Evolutionary conservation across 352 stramenopile species (phyloP), one percentile per base, ranked within the genome.

Genomic region (Phytophthora colocasiae): DNA sequence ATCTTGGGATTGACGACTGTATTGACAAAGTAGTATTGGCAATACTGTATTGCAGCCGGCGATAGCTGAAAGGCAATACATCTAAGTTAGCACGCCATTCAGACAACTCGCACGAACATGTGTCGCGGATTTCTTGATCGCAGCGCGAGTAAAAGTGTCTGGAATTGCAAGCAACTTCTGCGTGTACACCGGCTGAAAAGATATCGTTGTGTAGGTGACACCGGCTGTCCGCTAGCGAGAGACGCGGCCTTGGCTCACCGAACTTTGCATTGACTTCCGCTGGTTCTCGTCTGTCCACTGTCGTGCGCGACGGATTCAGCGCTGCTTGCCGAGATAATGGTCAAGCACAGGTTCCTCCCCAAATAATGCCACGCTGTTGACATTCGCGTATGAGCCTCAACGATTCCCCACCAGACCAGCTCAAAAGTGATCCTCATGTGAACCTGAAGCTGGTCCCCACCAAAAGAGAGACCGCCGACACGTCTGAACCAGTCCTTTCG

Each of bases 281-380:
- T 56, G 34, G 27, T 41, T 10, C n/a, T 40, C 22, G 54, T 46
- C 34, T 63, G 55, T 48, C n/a, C 55, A 53, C 58, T 59, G 58
- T 17, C 39, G 58, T 66, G 29, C 40, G 22, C 7, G 38, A 26
- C 55, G 43, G 15, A 24, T 48, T 27, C 22, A 40, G n/a, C 10
- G 10, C 43, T 47, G 41, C 41, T 47, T 50, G 17, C 41, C 41
- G 19, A 6, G 41, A 14, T 47, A 24, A 19, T 47, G 17, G 10
- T 47, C 41, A 47, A 47, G 41, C 29, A 43, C 11, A 22, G 14
- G 6, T 17, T 14, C 36, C 0, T 15, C 24, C 43, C 17, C 17
- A 1, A 22, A 22, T 22, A 31, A 19, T 40, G 3, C 9, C 29
- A 49, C 38, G 38, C 31, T 17, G 19, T 10, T 38, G 22, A 58